Conservation (phyloP, 192 early-diverging fungal genomes). For the Dissophora ornata region DNA sequence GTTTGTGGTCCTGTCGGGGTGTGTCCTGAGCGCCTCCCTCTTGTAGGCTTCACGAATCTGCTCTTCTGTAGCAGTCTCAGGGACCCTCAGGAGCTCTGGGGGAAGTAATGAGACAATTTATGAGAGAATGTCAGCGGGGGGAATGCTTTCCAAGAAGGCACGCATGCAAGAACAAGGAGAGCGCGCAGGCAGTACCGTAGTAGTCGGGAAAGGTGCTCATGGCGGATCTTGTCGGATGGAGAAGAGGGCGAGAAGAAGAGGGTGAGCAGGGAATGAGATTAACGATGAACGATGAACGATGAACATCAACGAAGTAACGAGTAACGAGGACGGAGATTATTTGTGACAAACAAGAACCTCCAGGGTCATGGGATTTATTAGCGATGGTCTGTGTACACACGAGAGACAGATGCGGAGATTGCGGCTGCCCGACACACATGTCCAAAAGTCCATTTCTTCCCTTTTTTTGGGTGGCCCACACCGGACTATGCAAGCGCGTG, state of each 20-base stretch:
- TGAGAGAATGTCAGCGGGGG: background rate
- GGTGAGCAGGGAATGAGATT: background rate
- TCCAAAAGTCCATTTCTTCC: background rate
- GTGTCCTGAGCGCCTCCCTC: constrained; percentile 72
- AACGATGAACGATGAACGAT: too few species aligned
- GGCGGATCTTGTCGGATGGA: background rate
- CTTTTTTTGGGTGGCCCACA: too few species aligned
- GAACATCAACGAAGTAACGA: too few species aligned
- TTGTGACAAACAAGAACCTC: too few species aligned
- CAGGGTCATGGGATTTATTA: too few species aligned
- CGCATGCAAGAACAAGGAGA: too few species aligned
- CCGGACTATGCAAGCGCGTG: too few species aligned
- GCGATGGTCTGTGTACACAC: too few species aligned
- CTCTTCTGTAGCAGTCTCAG: constrained; percentile 67
- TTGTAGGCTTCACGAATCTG: constrained; percentile 87
- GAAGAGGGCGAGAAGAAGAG: background rate
- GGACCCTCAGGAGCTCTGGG: constrained; percentile 64
- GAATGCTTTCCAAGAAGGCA: too few species aligned
- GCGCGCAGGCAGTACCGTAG: constrained; percentile 65
- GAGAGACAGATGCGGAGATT: too few species aligned
- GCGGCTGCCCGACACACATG: too few species aligned
- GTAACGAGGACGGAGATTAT: too few species aligned
- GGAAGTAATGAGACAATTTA: background rate
- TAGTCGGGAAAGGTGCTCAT: constrained; percentile 66
- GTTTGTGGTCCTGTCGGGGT: constrained; percentile 74